These are phyloP conservation scores for Turritis glabra DNA, from an alignment of 345 rosid genomes.

Conservation along the genomic window DNA sequence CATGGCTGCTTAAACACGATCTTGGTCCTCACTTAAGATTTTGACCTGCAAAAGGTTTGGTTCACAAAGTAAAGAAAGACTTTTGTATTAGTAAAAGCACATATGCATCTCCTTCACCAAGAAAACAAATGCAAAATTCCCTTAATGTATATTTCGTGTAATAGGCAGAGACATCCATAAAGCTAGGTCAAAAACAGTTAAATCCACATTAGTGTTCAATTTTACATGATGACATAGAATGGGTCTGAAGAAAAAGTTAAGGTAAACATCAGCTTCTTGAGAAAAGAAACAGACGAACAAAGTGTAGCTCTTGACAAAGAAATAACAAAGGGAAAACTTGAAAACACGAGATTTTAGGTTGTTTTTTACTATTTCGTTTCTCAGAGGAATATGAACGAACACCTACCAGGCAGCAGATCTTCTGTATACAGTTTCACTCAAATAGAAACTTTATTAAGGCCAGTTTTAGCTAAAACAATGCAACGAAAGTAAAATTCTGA, in stretches of 20 bases:
- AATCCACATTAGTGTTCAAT: too few relatives aligned
- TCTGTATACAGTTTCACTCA: not conserved
- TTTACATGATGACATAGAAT: too few relatives aligned
- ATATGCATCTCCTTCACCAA: not conserved
- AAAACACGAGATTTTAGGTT: too few relatives aligned
- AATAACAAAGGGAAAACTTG: too few relatives aligned
- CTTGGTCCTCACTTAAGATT: constrained; percentile 1
- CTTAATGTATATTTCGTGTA: not conserved
- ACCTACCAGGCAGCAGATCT: not conserved
- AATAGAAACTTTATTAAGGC: not conserved
- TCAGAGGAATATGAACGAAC: constrained; percentile 26
- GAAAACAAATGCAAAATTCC: not conserved
- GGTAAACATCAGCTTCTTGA: too few relatives aligned
- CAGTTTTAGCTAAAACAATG: not conserved
- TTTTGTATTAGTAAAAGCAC: not conserved
- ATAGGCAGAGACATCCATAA: not conserved
- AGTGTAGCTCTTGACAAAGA: too few relatives aligned
- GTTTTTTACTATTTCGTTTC: not conserved
- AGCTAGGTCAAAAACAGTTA: too few relatives aligned
- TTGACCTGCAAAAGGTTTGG: not conserved
- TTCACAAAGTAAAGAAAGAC: not conserved
- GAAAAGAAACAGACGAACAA: too few relatives aligned
- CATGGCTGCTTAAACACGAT: constrained; percentile 36
- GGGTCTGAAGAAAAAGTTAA: too few relatives aligned
- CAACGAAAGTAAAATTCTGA: not conserved